Base-by-base conservation (phyloP, 129 eudicot genomes). In the Flaveria robusta region DNA sequence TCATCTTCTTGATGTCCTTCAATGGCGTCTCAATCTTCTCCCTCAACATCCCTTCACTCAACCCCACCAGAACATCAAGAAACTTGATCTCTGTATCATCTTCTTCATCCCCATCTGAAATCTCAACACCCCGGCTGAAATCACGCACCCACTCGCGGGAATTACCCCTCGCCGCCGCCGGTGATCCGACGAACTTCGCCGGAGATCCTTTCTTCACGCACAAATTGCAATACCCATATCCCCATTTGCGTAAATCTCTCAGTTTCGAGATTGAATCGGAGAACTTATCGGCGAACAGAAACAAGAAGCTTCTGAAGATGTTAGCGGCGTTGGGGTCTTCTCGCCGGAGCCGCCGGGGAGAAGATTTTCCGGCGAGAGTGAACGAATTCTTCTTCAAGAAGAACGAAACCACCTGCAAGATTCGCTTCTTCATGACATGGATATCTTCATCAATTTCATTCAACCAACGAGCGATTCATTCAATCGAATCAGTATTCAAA, bases 351-450 rank as follows among this genome's bases (percentile, higher is more conserved):
- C 72, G 82, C 51, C 76, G 56, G 0, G 39, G 58, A 7, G 76
- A 72, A 34, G 68, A 62, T 14, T 93, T 93, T 81, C 84, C 87
- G 27, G 76, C 24, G 11, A 83, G 87, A 64, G 86, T 90, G 70
- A 86, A 67, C 16, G 78, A 79, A 15, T 51, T 70, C 59, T 79
- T 63, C 3, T n/a, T 12, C 52, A 79, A 50, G 39, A 72, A 51
- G 12, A 74, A 79, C 19, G 83, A 72, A 15, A 63, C 45, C 16
- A 68, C 85, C 8, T 93, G 98, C 62, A 68, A 85, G 84, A 50
- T 79, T 52, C 87, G 92, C 8, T 87, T 93, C 79, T 93, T 90
- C 70, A 90, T 93, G 98, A 93, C 98, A 22, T 93, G 98, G 98
- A 93, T 93, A 45, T 85, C 98, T 18, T 81, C 97, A 5, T 27